Evolutionary conservation across 495 filamentous ascomycete genomes (phyloP).

Genomic region (Rhizodiscina lignyota): DNA sequence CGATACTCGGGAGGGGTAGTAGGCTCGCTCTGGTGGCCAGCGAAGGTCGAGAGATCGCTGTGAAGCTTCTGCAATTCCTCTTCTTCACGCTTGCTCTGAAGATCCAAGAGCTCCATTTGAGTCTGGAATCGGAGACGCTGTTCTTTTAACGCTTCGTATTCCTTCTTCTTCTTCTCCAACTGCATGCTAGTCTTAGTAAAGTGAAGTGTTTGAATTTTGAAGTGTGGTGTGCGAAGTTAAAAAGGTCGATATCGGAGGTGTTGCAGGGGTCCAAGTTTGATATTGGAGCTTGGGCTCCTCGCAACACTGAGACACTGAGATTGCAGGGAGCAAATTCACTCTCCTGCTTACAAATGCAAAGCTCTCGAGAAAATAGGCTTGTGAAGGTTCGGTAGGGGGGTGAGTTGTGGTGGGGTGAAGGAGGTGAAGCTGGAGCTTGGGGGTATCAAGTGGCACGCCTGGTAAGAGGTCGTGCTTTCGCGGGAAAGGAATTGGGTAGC

Average conservation of each 20-base stretch:
- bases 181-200: conserved; percentile 27
- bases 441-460: no score
- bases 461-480: neutral
- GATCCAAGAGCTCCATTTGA: conserved; percentile 71
- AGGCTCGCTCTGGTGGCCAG: conserved; percentile 74
- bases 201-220: conserved; percentile 3
- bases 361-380: no score
- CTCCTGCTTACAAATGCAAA: no score
- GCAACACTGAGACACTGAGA: no score
- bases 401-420: no score
- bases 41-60: conserved; percentile 49
- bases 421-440: no score
- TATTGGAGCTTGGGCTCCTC: no score
- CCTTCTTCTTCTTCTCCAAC: conserved; percentile 83
- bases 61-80: conserved; percentile 68
- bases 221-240: conserved; percentile 15
- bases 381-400: no score
- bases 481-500: conserved; percentile 1
- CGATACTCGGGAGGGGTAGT: conserved; percentile 93
- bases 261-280: no score
- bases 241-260: no score
- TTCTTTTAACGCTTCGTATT: conserved; percentile 72
- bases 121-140: conserved; percentile 72
- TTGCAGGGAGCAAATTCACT: no score
- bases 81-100: conserved; percentile 64